Evolutionary conservation across 352 stramenopile genomes (phyloP).

Genomic region (Globisporangium echinulatum): DNA sequence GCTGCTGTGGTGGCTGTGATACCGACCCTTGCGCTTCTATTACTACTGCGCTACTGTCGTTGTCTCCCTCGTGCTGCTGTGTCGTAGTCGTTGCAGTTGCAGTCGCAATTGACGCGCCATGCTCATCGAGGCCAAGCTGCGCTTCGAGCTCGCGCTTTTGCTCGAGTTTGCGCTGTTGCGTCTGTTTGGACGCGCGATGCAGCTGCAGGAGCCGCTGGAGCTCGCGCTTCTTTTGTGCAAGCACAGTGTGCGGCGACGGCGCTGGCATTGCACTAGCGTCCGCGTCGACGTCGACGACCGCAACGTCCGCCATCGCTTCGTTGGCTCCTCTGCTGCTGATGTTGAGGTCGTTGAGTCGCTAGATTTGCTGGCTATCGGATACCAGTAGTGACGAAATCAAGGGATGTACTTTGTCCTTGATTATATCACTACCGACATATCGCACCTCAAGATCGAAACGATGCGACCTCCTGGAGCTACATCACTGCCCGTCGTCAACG

Average conservation of each 20-base stretch:
- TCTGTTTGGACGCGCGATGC: slow-evolving; percentile 18
- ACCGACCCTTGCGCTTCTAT: neutral
- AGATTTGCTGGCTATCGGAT: neutral
- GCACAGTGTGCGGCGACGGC: neutral
- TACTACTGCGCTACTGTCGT: too few relatives aligned
- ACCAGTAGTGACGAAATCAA: neutral
- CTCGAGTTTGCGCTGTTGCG: slow-evolving; percentile 19
- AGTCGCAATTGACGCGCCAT: neutral
- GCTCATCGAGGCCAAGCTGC: slow-evolving; percentile 1
- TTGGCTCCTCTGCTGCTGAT: neutral
- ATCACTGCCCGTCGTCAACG: neutral
- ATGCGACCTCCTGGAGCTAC: neutral
- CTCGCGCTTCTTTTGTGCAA: slow-evolving; percentile 15
- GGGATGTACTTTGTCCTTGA: neutral
- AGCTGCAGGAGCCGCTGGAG: slow-evolving; percentile 13
- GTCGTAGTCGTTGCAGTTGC: too few relatives aligned
- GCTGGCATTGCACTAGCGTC: neutral
- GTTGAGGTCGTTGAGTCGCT: too few relatives aligned
- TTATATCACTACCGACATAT: neutral
- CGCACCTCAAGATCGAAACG: neutral
- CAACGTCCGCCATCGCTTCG: neutral
- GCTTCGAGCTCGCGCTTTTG: slow-evolving; percentile 12
- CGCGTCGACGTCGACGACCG: neutral
- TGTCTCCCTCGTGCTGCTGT: too few relatives aligned
- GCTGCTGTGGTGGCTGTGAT: neutral